A percentile compares a stretch with the other conserved stretches of the same genome.
These are phyloP conservation scores for Chaetomiaceae sp. DNA, from an alignment of 2,329 filamentous ascomycete genomes.

Conservation along the genomic window DNA sequence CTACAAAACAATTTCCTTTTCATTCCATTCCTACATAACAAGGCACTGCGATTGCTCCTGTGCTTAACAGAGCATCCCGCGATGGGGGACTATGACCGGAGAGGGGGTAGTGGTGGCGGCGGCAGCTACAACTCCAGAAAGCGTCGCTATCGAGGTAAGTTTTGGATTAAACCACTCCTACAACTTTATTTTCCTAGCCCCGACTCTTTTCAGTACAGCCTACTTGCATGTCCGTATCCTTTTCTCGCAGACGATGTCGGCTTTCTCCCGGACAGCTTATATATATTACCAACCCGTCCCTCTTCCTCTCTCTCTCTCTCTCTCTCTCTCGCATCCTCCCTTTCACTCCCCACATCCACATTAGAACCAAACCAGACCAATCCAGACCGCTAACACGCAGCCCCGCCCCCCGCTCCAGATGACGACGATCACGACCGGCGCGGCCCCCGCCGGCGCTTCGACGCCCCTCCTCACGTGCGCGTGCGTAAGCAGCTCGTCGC, in stretches of 20 bases:
- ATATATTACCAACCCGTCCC: no score
- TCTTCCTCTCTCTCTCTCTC: background rate
- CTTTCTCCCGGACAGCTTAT: no score
- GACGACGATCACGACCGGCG: constrained; percentile 75
- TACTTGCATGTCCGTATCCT: no score
- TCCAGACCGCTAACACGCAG: background rate
- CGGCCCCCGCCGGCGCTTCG: constrained; percentile 59
- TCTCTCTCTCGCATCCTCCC: background rate
- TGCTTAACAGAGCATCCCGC: constrained; percentile 10
- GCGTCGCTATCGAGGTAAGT: constrained; percentile 71
- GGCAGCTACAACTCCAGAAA: constrained; percentile 64
- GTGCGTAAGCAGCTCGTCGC: constrained; percentile 74
- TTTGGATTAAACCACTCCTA: background rate
- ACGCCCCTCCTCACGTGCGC: constrained; percentile 63
- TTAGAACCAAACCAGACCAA: background rate
- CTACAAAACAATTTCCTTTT: background rate
- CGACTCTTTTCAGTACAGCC: no score
- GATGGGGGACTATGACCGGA: constrained; percentile 56
- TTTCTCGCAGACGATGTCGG: no score
- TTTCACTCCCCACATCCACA: background rate
- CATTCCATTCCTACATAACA: background rate
- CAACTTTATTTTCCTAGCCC: background rate
- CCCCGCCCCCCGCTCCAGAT: constrained; percentile 27
- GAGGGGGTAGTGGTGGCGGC: constrained; percentile 43
- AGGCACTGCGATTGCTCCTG: background rate